Conservation (phyloP, 1,284 basidiomycete genomes). For the Cryptococcus wingfieldii region DNA sequence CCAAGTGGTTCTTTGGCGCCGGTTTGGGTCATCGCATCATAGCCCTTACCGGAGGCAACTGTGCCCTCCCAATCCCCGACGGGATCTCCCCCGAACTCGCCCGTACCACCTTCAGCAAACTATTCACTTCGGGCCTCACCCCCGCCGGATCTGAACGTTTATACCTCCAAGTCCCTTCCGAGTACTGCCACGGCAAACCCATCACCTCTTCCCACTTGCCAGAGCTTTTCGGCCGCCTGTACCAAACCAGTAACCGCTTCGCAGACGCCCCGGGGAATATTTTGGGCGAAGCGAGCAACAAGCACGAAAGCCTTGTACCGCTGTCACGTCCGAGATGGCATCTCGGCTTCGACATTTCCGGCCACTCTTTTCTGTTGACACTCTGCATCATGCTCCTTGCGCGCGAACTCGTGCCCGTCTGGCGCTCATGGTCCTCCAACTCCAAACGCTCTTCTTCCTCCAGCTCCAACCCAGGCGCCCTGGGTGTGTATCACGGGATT, state of each 20-base stretch:
- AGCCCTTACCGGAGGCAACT: constrained; percentile 73
- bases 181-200: constrained; percentile 58
- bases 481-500: constrained; percentile 8
- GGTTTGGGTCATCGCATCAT: constrained; percentile 71
- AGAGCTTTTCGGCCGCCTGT: constrained; percentile 56
- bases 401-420: constrained; percentile 61
- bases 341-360: constrained; percentile 84
- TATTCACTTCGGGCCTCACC: constrained; percentile 11
- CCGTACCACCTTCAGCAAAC: constrained; percentile 4
- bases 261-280: neutral
- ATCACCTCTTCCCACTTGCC: constrained; percentile 64
- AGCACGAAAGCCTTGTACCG: constrained; percentile 11
- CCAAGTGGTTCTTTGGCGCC: constrained; percentile 89
- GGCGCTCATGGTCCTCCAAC: constrained; percentile 14
- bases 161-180: constrained; percentile 23
- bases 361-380: constrained; percentile 87
- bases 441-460: neutral
- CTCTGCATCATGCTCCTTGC: constrained; percentile 75
- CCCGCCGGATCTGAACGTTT: constrained; percentile 3
- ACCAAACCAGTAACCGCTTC: neutral
- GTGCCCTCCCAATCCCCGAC: constrained; percentile 61
- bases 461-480: neutral
- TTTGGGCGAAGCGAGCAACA: constrained; percentile 5
- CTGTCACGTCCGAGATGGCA: constrained; percentile 50
- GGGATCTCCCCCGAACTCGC: constrained; percentile 7